Percentiles rank a stretch among this genome's conserved stretches.
These are phyloP conservation scores for Fonsecaea pugnacius DNA, from an alignment of 2,329 filamentous ascomycete species.

Conservation along the genomic window DNA sequence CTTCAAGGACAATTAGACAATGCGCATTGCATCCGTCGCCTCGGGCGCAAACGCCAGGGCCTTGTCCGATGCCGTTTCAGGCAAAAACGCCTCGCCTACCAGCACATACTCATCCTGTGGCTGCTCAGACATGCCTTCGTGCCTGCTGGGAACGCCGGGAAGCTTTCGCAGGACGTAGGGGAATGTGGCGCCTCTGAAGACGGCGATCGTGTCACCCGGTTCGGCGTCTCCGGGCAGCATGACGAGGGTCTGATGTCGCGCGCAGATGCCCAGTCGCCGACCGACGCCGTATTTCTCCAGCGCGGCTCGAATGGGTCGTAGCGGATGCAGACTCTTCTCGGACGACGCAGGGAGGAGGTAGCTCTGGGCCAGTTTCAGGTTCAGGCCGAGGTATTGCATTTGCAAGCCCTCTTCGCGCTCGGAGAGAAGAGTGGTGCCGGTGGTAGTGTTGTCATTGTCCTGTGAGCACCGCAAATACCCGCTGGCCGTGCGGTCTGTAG, in stretches of 20 bases:
- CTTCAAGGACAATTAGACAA: constrained; percentile 13
- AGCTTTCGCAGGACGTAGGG: constrained; percentile 16
- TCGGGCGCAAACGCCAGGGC: not conserved
- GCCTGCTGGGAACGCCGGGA: too few species aligned
- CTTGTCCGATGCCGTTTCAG: constrained; percentile 2
- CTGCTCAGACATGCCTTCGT: not conserved
- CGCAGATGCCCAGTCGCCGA: constrained; percentile 7
- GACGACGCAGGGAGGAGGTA: constrained; percentile 10
- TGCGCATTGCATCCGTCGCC: not conserved
- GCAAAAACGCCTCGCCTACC: constrained; percentile 12
- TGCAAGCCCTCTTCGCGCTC: constrained; percentile 18
- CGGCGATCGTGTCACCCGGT: constrained; percentile 6
- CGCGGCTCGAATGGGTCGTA: constrained; percentile 12
- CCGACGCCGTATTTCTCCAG: constrained; percentile 14
- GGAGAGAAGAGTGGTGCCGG: constrained; percentile 4
- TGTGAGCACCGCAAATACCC: constrained; percentile 1
- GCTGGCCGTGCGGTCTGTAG: constrained; percentile 12
- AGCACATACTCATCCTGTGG: not conserved
- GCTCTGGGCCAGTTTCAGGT: constrained; percentile 17
- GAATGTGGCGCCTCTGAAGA: constrained; percentile 16
- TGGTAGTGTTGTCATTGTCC: not conserved
- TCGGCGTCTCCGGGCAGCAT: constrained; percentile 11
- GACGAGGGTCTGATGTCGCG: constrained; percentile 1
- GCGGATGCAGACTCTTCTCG: constrained; percentile 7
- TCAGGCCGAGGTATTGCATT: constrained; percentile 20